Percentiles rank a stretch among this genome's conserved stretches.
Evolutionary conservation across 1,139 yeast genomes (phyloP).

Genomic region (Diutina ranongensis): DNA sequence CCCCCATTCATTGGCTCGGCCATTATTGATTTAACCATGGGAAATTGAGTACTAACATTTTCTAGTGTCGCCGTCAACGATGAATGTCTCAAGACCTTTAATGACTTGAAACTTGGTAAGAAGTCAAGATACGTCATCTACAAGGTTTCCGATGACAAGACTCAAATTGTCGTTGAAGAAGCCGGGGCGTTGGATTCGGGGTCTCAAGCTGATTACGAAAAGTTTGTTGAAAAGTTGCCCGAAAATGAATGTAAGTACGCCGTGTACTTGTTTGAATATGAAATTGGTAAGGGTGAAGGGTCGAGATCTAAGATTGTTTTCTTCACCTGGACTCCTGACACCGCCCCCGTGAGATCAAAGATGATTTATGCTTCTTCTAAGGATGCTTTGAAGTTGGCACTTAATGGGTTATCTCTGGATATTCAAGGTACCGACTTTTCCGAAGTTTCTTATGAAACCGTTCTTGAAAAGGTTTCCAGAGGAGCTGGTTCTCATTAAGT

Average conservation of each 20-base stretch:
- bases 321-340: constrained; percentile 96
- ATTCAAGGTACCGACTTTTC: constrained; percentile 97
- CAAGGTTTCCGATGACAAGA: constrained; percentile 71
- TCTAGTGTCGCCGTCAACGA: constrained; percentile 93
- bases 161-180: constrained; percentile 82
- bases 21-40: not conserved
- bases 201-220: constrained; percentile 61
- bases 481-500: constrained; percentile 20
- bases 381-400: constrained; percentile 94
- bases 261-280: constrained; percentile 92
- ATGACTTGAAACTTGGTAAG: constrained; percentile 92
- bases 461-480: constrained; percentile 80
- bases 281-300: constrained; percentile 83
- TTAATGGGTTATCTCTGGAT: constrained; percentile 89
- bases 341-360: constrained; percentile 88
- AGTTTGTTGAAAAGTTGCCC: constrained; percentile 77
- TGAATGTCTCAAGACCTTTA: constrained; percentile 86
- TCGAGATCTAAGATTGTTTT: constrained; percentile 91
- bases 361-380: constrained; percentile 97
- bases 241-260: constrained; percentile 97
- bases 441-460: constrained; percentile 90
- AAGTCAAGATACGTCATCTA: constrained; percentile 75
- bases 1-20: not conserved
- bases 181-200: constrained; percentile 34
- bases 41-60: constrained; percentile 20